Evolutionary conservation across 345 rosid species (phyloP).

Genomic region (Eutrema yunnanense): DNA sequence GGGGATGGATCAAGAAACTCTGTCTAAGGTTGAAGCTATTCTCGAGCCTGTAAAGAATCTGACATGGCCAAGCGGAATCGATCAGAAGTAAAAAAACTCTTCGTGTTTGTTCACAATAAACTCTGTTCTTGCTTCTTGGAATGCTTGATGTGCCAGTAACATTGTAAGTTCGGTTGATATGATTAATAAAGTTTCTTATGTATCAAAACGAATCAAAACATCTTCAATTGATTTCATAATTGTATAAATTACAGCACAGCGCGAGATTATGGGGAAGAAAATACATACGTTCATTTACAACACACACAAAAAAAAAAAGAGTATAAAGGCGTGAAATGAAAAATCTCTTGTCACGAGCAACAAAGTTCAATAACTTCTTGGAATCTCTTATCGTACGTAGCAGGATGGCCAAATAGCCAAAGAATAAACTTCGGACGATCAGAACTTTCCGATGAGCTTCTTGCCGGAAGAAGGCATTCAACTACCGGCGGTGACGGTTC

Average conservation of each 20-base stretch:
- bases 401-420: conserved; percentile 26
- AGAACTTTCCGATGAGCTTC: conserved; percentile 7
- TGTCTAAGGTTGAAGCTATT: conserved; percentile 60
- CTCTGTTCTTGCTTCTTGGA: conserved; percentile 11
- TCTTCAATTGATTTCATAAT: background rate
- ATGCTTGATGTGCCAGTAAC: background rate
- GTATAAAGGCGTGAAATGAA: background rate
- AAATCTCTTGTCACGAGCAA: background rate
- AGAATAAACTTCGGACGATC: conserved; percentile 2
- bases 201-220: background rate
- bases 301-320: too few relatives aligned
- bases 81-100: conserved; percentile 20
- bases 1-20: conserved; percentile 52
- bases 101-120: background rate
- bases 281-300: background rate
- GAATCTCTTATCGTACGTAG: conserved; percentile 20
- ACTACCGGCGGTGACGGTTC: background rate
- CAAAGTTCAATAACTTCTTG: conserved; percentile 22
- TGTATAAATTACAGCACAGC: background rate
- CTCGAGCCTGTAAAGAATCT: conserved; percentile 72
- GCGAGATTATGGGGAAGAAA: background rate
- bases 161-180: background rate
- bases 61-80: conserved; percentile 85
- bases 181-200: background rate
- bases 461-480: background rate